These are phyloP conservation scores for Sclerospora graminicola DNA, from an alignment of 352 stramenopile genomes.

Conservation along the genomic window DNA sequence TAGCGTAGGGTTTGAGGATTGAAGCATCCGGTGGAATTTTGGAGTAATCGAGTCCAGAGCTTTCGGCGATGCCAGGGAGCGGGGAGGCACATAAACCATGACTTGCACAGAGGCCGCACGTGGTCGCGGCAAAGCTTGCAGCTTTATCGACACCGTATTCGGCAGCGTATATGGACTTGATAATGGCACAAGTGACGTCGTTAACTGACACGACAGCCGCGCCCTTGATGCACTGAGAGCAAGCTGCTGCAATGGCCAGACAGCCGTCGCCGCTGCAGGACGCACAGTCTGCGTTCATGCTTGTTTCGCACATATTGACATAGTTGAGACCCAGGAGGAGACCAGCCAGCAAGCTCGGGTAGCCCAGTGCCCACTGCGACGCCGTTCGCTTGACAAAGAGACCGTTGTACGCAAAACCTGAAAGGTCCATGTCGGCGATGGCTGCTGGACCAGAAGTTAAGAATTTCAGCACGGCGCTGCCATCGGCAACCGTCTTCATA, in stretches of 20 bases:
- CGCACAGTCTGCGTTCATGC: conserved; percentile 34
- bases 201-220: conserved; percentile 32
- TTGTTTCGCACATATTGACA: conserved; percentile 28
- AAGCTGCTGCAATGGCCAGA: conserved; percentile 22
- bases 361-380: conserved; percentile 56
- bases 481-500: conserved; percentile 44
- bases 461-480: conserved; percentile 34
- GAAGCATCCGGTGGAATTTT: conserved; percentile 19
- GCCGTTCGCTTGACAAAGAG: conserved; percentile 50
- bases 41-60: conserved; percentile 51
- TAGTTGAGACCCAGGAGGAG: conserved; percentile 48
- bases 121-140: conserved; percentile 21
- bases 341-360: conserved; percentile 57
- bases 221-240: conserved; percentile 28
- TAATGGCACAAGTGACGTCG: conserved; percentile 27
- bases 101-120: conserved; percentile 33
- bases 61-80: conserved; percentile 43
- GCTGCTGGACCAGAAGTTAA: conserved; percentile 14
- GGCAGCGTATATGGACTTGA: conserved; percentile 33
- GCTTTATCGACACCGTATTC: conserved; percentile 30
- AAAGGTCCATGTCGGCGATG: conserved; percentile 36
- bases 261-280: conserved; percentile 28
- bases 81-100: conserved; percentile 50
- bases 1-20: conserved; percentile 32
- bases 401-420: conserved; percentile 67